These are phyloP conservation scores for Vitis hybrid DNA, from an alignment of 177 flowering plant genomes.

Conservation along the genomic window DNA sequence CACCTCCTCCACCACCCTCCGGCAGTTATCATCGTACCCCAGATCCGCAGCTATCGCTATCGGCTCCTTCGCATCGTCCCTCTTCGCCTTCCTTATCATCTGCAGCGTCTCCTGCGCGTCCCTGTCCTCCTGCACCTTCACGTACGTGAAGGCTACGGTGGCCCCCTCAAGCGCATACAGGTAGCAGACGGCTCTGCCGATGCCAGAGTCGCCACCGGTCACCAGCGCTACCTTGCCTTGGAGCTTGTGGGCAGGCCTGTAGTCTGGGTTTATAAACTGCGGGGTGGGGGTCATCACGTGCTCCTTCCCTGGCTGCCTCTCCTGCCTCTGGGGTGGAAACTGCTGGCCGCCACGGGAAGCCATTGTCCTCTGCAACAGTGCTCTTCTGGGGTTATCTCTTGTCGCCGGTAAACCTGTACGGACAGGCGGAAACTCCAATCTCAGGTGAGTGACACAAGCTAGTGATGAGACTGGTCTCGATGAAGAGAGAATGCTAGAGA, in stretches of 20 bases:
- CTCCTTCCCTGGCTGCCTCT: conserved; percentile 48
- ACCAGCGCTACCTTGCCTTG: conserved; percentile 78
- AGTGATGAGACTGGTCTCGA: not conserved
- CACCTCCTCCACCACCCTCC: conserved; percentile 67
- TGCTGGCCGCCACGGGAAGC: conserved; percentile 21
- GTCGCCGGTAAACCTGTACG: conserved; percentile 1
- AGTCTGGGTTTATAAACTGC: conserved; percentile 21
- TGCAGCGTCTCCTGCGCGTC: conserved; percentile 61
- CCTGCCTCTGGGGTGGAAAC: conserved; percentile 51
- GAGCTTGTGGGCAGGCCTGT: conserved; percentile 55
- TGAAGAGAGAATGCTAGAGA: not conserved
- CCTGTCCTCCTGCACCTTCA: conserved; percentile 64
- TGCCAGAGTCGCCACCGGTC: conserved; percentile 84
- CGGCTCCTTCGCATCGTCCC: conserved; percentile 46
- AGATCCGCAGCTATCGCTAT: conserved; percentile 53
- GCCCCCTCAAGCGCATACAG: conserved; percentile 66
- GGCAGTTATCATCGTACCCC: conserved; percentile 71
- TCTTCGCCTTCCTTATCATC: conserved; percentile 43
- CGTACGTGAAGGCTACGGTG: conserved; percentile 77
- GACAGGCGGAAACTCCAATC: not conserved
- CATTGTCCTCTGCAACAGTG: conserved; percentile 17
- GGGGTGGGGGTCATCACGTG: conserved; percentile 53
- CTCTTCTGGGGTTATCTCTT: not conserved
- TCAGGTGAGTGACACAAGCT: not conserved
- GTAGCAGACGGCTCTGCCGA: conserved; percentile 70